These are phyloP conservation scores for Neurospora sp. DNA, from an alignment of 495 filamentous ascomycete genomes.

Conservation along the genomic window DNA sequence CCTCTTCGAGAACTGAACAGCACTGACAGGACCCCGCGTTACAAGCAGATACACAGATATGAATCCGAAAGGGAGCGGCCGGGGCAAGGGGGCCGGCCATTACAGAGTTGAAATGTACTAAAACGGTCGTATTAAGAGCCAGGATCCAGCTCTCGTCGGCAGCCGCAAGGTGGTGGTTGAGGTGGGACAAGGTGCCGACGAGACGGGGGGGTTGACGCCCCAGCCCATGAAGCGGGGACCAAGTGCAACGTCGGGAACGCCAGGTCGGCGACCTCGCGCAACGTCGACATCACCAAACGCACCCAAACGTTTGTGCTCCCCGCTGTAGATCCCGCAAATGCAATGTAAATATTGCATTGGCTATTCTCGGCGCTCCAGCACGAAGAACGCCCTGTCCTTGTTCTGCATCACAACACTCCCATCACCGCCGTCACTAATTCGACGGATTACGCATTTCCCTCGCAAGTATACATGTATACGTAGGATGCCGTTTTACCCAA, in stretches of 20 bases:
- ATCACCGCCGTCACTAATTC: not conserved
- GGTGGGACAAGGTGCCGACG: not conserved
- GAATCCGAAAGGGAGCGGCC: not conserved
- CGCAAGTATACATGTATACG: not conserved
- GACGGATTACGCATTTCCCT: not conserved
- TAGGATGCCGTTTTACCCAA: not conserved
- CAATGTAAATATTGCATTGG: not conserved
- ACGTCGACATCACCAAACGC: not conserved
- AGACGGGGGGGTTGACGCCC: not conserved
- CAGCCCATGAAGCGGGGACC: not conserved
- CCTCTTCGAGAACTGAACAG: not conserved
- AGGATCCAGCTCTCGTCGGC: not conserved
- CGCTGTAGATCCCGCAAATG: slow-evolving; percentile 13
- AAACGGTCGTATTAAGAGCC: not conserved
- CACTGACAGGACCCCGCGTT: not conserved
- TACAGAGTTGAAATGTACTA: not conserved
- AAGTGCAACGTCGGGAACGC: slow-evolving; percentile 1
- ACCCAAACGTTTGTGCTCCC: slow-evolving; percentile 3
- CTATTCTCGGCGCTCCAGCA: not conserved
- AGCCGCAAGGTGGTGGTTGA: not conserved
- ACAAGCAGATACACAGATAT: not conserved
- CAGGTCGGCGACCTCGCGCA: slow-evolving; percentile 16
- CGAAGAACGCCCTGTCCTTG: not conserved
- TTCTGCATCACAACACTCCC: not conserved
- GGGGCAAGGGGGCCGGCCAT: not conserved